Conservation (phyloP, 1,284 basidiomycete species). For the Ganoderma resinaceum region DNA sequence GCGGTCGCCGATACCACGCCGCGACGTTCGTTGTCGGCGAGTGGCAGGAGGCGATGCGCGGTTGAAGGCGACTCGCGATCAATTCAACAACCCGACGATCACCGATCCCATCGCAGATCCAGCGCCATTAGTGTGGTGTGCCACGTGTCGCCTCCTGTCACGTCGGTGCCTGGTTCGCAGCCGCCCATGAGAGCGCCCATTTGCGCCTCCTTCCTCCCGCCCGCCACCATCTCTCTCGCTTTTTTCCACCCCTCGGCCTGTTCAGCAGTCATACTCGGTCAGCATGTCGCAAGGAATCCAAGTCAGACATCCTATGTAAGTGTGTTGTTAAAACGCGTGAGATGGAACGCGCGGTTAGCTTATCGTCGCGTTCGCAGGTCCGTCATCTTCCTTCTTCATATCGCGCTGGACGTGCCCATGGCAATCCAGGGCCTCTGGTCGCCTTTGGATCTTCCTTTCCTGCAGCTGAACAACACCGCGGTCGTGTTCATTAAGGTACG, state of each 20-base stretch:
- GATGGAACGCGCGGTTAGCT: neutral
- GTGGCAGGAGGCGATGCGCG: conserved; percentile 10
- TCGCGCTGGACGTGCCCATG: conserved; percentile 78
- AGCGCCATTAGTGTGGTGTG: neutral
- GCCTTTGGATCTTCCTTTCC: conserved; percentile 68
- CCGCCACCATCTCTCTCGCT: conserved; percentile 4
- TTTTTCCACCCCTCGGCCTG: neutral
- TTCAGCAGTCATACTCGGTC: neutral
- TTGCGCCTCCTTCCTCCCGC: conserved; percentile 5
- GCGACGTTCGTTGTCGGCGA: neutral
- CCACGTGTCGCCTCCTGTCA: neutral
- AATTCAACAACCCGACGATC: conserved; percentile 22
- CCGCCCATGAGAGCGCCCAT: neutral
- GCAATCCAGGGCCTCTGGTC: conserved; percentile 77
- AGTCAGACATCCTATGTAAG: conserved; percentile 27
- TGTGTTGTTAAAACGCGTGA: neutral
- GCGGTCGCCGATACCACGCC: neutral
- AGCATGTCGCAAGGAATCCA: conserved; percentile 22
- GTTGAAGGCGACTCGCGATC: conserved; percentile 18
- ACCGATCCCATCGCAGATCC: conserved; percentile 29
- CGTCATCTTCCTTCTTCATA: conserved; percentile 61
- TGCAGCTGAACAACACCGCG: conserved; percentile 83
- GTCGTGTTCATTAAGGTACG: conserved; percentile 76
- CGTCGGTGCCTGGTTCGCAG: conserved; percentile 2
- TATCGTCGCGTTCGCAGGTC: conserved; percentile 21